Conservation (phyloP, 2,329 filamentous ascomycete genomes). For the Calonectria multiphialidica region DNA sequence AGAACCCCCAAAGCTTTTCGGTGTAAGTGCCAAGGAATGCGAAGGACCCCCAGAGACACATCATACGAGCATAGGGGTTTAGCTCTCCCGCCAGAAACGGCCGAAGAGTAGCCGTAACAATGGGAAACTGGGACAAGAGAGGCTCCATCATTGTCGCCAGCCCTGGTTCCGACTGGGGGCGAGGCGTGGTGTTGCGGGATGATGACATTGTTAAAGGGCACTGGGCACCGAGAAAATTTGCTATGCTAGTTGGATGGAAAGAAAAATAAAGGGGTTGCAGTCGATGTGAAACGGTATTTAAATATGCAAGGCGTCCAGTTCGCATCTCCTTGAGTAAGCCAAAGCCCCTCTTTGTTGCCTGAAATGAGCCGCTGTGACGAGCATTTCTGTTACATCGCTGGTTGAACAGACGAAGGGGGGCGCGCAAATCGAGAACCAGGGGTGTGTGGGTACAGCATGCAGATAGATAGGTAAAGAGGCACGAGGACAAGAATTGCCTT, state of each 20-base stretch:
- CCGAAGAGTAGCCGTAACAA: background rate
- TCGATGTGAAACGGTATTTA: background rate
- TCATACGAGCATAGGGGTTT: background rate
- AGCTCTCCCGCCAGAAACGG: background rate
- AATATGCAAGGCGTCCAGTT: background rate
- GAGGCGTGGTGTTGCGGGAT: background rate
- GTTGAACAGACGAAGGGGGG: no score
- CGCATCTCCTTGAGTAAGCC: background rate
- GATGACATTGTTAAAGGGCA: no score
- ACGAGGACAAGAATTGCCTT: background rate
- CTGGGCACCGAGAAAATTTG: background rate
- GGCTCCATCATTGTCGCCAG: background rate
- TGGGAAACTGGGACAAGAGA: background rate
- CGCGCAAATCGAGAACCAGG: no score
- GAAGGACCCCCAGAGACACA: background rate
- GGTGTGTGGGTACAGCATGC: background rate
- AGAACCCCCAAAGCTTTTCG: background rate
- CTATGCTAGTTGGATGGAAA: background rate
- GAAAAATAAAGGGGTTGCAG: background rate
- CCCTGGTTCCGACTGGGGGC: no score
- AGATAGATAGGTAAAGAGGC: background rate
- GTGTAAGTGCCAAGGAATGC: background rate
- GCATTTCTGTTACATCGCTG: no score
- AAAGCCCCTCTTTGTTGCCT: background rate
- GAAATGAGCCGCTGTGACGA: background rate